Conservation (phyloP, 805 yeast genomes). For the Phaffomyces antillensis region DNA sequence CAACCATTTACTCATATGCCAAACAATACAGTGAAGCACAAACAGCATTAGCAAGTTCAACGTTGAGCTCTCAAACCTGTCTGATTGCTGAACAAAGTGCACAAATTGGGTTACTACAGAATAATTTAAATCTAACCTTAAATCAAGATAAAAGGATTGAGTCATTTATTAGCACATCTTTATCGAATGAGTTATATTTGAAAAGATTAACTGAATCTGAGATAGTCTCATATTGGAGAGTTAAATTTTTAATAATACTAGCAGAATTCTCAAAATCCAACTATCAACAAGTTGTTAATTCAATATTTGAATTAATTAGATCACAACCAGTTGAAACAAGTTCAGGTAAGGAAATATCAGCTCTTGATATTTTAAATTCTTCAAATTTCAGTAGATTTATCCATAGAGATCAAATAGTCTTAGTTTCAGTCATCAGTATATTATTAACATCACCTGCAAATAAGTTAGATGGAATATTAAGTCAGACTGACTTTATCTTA, state of each 20-base stretch:
- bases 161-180: slow-evolving; percentile 15
- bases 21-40: slow-evolving; percentile 19
- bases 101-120: slow-evolving; percentile 19
- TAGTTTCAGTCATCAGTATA: slow-evolving; percentile 16
- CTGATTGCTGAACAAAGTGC: slow-evolving; percentile 16
- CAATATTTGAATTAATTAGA: slow-evolving; percentile 9
- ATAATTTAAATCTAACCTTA: slow-evolving; percentile 6
- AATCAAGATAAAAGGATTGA: slow-evolving; percentile 22
- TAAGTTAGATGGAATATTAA: slow-evolving; percentile 12
- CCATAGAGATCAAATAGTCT: slow-evolving; percentile 16
- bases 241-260: slow-evolving; percentile 19
- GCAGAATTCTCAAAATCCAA: slow-evolving; percentile 19
- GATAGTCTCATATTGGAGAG: slow-evolving; percentile 21
- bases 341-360: slow-evolving; percentile 13
- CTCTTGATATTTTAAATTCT: slow-evolving; percentile 13
- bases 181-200: slow-evolving; percentile 18
- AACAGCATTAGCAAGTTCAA: slow-evolving; percentile 12
- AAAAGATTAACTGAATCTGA: slow-evolving; percentile 20
- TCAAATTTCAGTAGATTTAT: slow-evolving; percentile 16
- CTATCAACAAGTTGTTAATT: slow-evolving; percentile 14
- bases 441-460: slow-evolving; percentile 12
- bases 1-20: slow-evolving; percentile 12
- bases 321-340: slow-evolving; percentile 14
- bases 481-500: slow-evolving; percentile 12
- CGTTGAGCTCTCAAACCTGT: slow-evolving; percentile 12